phyloP scores from a whole-genome alignment of 2,329 filamentous ascomycete species.

The Scortechinia acanthostroma region DNA sequence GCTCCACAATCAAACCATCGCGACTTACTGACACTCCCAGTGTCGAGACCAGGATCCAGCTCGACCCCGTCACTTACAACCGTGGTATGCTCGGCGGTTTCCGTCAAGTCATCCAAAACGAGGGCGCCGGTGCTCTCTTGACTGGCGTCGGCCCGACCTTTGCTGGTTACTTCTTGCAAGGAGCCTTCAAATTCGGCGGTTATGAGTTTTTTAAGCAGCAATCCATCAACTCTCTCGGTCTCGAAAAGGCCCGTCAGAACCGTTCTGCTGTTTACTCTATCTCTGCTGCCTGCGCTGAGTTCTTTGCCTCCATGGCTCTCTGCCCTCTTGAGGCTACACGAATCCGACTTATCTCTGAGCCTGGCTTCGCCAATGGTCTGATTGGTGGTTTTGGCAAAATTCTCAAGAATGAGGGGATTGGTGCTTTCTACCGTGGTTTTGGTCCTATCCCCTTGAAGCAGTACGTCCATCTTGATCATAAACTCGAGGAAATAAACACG shows the following conservation, averaged over 20 bases:
- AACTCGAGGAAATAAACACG: background rate
- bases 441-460: conserved; percentile 68
- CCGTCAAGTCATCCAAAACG: conserved; percentile 62
- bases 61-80: conserved; percentile 72
- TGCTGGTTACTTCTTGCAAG: conserved; percentile 74
- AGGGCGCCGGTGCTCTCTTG: conserved; percentile 66
- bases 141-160: conserved; percentile 68
- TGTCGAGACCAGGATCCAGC: conserved; percentile 75
- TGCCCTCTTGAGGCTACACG: conserved; percentile 73
- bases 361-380: conserved; percentile 63
- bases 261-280: conserved; percentile 62
- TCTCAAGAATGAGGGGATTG: conserved; percentile 59
- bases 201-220: conserved; percentile 81
- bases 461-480: conserved; percentile 25
- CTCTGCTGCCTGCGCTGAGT: conserved; percentile 40
- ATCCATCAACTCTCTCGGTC: conserved; percentile 61
- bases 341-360: conserved; percentile 71
- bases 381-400: conserved; percentile 65
- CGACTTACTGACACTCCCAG: conserved; percentile 33
- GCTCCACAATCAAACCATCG: no score
- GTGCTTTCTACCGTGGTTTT: conserved; percentile 72
- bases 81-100: conserved; percentile 67
- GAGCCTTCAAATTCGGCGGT: conserved; percentile 74
- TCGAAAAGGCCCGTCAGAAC: conserved; percentile 59
- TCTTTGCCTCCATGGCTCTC: conserved; percentile 59